phyloP scores from a whole-genome alignment of 768 basidiomycete genomes.

The Amanita thiersii region DNA sequence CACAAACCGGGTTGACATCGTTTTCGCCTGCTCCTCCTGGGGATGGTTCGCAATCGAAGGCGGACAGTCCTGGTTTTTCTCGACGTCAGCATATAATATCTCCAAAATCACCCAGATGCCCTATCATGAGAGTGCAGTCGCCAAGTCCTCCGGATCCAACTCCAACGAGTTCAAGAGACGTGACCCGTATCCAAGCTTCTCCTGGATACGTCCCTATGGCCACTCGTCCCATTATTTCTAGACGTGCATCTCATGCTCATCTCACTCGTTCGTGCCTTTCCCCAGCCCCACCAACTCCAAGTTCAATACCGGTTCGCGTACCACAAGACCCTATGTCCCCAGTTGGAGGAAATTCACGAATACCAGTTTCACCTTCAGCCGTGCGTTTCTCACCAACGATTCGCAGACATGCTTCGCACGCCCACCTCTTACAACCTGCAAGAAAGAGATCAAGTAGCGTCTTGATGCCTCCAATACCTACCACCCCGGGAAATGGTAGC shows the following conservation, averaged over 20 bases:
- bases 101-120: slow-evolving; percentile 7
- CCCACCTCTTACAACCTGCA: slow-evolving; percentile 5
- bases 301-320: slow-evolving; percentile 5
- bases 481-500: slow-evolving; percentile 1
- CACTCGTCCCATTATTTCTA: no score
- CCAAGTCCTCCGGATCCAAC: slow-evolving; percentile 2
- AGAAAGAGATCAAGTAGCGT: slow-evolving; percentile 4
- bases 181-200: no score
- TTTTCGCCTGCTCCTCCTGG: neutral
- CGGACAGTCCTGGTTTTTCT: slow-evolving; percentile 10
- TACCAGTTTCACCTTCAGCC: neutral
- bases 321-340: neutral
- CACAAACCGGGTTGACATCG: neutral
- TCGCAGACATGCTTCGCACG: slow-evolving; percentile 5
- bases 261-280: neutral
- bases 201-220: no score
- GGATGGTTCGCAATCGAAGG: neutral
- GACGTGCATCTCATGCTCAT: neutral
- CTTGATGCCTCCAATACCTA: neutral
- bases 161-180: no score
- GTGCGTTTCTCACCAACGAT: neutral
- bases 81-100: slow-evolving; percentile 14
- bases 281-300: slow-evolving; percentile 2
- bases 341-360: neutral
- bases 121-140: slow-evolving; percentile 7